Percentiles rank a stretch among this genome's conserved stretches.
Evolutionary conservation across 805 yeast species (phyloP).

Genomic region (Kazachstania taianensis): DNA sequence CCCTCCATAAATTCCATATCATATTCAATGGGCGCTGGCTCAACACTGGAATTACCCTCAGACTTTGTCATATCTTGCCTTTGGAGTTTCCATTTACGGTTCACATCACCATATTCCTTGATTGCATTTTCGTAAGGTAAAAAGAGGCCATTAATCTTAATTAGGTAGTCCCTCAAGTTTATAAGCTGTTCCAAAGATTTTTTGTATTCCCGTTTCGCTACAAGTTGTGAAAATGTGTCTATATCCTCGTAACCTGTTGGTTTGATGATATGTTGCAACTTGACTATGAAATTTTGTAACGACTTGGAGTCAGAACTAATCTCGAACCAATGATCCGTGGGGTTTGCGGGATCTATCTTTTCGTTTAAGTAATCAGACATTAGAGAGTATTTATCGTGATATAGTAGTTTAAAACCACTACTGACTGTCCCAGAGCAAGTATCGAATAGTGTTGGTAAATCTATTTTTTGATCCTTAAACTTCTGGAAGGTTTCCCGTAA

Average conservation of each 20-base stretch:
- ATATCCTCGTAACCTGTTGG: slow-evolving; percentile 1
- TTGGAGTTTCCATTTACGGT: too few species aligned
- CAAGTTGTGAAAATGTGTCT: slow-evolving; percentile 5
- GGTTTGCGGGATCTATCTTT: too few species aligned
- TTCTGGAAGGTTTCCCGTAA: slow-evolving; percentile 13
- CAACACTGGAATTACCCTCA: slow-evolving; percentile 1
- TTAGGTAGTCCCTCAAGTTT: slow-evolving; percentile 14
- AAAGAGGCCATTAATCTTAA: slow-evolving; percentile 33
- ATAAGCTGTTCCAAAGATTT: slow-evolving; percentile 16
- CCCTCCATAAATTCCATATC: too few species aligned
- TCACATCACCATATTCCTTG: slow-evolving; percentile 5
- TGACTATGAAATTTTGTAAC: slow-evolving; percentile 16
- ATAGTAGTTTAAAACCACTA: slow-evolving; percentile 19
- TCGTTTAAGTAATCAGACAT: slow-evolving; percentile 11
- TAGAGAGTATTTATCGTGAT: slow-evolving; percentile 20
- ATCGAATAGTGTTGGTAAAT: slow-evolving; percentile 15
- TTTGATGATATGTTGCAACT: slow-evolving; percentile 9
- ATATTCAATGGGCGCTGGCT: slow-evolving; percentile 2
- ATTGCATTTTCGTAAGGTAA: too few species aligned
- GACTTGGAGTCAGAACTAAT: slow-evolving; percentile 20
- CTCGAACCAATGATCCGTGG: slow-evolving; percentile 22
- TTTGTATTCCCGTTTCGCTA: slow-evolving; percentile 18
- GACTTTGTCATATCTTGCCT: too few species aligned
- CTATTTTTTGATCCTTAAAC: slow-evolving; percentile 18
- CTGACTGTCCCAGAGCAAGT: slow-evolving; percentile 17